Conservation (phyloP, 2,329 filamentous ascomycete species). For the Monosporascus sp. region DNA sequence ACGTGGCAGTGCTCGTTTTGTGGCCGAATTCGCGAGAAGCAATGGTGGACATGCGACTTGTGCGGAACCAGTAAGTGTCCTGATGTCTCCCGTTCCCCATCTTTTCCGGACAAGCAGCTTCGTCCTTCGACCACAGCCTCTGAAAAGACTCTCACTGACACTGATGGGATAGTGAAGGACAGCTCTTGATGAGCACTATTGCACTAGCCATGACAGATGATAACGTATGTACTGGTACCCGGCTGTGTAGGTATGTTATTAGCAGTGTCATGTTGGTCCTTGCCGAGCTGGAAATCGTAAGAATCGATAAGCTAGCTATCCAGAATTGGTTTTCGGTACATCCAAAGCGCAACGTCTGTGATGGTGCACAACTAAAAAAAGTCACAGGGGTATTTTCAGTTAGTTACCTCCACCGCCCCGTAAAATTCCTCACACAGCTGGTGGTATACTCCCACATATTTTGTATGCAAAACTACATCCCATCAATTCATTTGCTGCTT, state of each 20-base stretch:
- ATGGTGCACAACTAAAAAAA: too few relatives aligned
- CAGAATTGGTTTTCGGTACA: too few relatives aligned
- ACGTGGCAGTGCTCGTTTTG: conserved; percentile 47
- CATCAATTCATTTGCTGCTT: too few relatives aligned
- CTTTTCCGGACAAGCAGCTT: too few relatives aligned
- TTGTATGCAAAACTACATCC: too few relatives aligned
- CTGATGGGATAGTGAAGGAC: neutral
- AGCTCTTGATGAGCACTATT: neutral
- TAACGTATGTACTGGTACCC: neutral
- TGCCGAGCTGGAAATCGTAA: neutral
- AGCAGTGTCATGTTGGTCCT: neutral
- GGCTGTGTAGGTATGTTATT: neutral
- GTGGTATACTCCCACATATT: too few relatives aligned
- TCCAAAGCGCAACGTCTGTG: too few relatives aligned
- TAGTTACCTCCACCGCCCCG: too few relatives aligned
- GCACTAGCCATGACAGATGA: neutral
- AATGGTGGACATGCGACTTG: conserved; percentile 49
- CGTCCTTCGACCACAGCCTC: too few relatives aligned
- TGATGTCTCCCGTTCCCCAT: neutral
- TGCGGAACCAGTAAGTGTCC: conserved; percentile 48
- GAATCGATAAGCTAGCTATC: too few relatives aligned
- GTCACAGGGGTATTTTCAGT: too few relatives aligned
- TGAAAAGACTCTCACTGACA: neutral
- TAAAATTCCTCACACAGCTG: too few relatives aligned
- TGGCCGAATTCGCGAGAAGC: conserved; percentile 41